These are phyloP conservation scores for Giardia muris DNA, from an alignment of 208 protist species.

Conservation along the genomic window DNA sequence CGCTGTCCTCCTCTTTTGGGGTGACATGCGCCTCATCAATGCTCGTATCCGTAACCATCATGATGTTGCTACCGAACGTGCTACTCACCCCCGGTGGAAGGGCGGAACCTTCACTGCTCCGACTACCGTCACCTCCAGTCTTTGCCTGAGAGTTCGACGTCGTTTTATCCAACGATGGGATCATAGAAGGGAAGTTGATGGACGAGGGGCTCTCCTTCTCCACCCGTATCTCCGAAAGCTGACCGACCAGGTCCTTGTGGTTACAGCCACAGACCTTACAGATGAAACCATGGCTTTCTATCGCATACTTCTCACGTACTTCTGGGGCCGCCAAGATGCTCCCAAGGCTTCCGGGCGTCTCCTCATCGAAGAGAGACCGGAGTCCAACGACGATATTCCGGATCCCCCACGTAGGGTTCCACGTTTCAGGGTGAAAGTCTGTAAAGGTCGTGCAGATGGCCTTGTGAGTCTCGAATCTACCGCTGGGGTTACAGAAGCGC, in stretches of 20 bases:
- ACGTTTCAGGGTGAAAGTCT: background rate
- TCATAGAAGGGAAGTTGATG: too few species aligned
- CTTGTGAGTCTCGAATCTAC: constrained; percentile 16
- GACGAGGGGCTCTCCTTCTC: too few species aligned
- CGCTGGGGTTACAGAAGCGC: background rate
- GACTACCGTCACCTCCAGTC: too few species aligned
- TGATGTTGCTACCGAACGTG: too few species aligned
- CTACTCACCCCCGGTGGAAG: too few species aligned
- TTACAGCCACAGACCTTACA: background rate
- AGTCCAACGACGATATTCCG: background rate
- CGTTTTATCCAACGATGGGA: too few species aligned
- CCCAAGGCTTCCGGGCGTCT: constrained; percentile 7
- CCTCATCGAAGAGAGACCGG: constrained; percentile 15
- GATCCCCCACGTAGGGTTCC: constrained; percentile 5
- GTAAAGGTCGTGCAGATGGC: constrained; percentile 24
- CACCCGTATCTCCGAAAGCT: too few species aligned
- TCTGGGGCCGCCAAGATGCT: background rate
- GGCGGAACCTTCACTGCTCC: too few species aligned
- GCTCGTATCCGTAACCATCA: too few species aligned
- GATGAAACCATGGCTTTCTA: background rate
- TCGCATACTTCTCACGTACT: background rate
- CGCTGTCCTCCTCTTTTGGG: too few species aligned
- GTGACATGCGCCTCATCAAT: too few species aligned
- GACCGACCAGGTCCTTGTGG: constrained; percentile 9
- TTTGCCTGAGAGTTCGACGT: too few species aligned